Evolutionary conservation across 2,329 filamentous ascomycete species (phyloP), one percentile per base, ranked within the genome.

Genomic region (Davidsoniella eucalypti): DNA sequence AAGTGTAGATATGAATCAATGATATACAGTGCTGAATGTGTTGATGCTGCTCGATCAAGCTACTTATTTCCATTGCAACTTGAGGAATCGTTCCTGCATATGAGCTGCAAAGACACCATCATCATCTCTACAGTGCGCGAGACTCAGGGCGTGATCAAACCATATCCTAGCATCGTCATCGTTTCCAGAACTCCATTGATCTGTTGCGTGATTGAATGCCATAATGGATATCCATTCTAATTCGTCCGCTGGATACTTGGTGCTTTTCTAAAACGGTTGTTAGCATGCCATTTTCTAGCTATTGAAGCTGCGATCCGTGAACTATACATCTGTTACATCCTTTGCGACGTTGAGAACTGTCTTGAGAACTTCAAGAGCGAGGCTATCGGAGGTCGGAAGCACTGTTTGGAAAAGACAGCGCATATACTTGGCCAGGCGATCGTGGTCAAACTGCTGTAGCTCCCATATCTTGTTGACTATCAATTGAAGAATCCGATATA

Each of bases 221-320:
- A 71, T 76, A 1, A 76, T 75, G 0, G 78, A 76, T n/a, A 92
- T 72, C 81, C 83, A 92, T 58, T 87, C 80, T 1, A 88, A 64
- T 59, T 92, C 85, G 3, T 74, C 70, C 0, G 65, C 57, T 0
- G 84, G 83, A 58, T 85, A 85, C 46, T 55, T 29, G 50, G 54
- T 17, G 36, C 51, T 25, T 37, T 50, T 44, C 45, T 53, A 44
- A 53, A 33, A 10, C 10, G 47, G 41, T 17, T 50, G 46, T 53
- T 51, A 58, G 47, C 18, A 21, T 26, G 2, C 4, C 1, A 8
- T 26, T 2, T 4, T 16, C 23, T n/a, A 10, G 5, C 3, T 12
- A 23, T 14, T 5, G 41, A 36, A 33, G 10, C 12, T 33, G 26
- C 4, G 10, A 5, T 33, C 4, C 47, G 5, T 18, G 26, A n/a